Base-by-base conservation (phyloP, 495 filamentous ascomycete species). In the Amphirosellinia nigrospora region DNA sequence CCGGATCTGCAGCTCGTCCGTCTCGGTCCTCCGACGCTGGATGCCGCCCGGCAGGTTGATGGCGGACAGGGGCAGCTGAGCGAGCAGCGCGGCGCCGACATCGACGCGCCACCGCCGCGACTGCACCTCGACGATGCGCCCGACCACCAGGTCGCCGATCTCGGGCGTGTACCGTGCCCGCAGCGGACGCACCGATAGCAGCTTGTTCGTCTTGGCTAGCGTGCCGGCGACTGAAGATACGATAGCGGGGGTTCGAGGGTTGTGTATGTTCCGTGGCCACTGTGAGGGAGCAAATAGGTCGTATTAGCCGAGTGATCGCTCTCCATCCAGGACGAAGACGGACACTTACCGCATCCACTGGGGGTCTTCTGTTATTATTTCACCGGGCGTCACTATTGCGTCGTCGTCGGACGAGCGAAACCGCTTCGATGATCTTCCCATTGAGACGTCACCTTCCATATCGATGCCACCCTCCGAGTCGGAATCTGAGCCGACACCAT, bases 1-100 rank as follows among this genome's bases (percentile, higher is more conserved):
- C 26, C 96, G 88, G 75, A 99, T 98, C 74, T 97, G 94, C 69
- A 99, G 84, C 81, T 98, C 96, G 77, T 99, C 96, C 6, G 95
- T 94, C 73, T 91, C 92, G 5, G 96, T 98, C 71, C 96, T 86
- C 74, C 93, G 92, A 38, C 96, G 88, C 74, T 97, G 86, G 73
- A 97, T 97, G 39, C 96, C 95, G 59, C 96, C 96, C 10, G 96
- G 96, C 2, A 98, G 82, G 76, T 99, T 98, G 80, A 99, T 98
- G 46, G 93, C 90, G 60, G 87, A 90, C 7, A 99, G 86, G 7
- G 93, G 94, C 0, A 99, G 87, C 26, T 89, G 84, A 0, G 95
- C 94, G 1, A 97, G 89, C 43, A 94, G 86, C 0, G 93, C 90
- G 23, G 91, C 90, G 61, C 92, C 91, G 55, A 99, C 90, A 77